A percentile compares a stretch with the other conserved stretches of the same genome.
These are phyloP conservation scores for Circinella umbellata DNA, from an alignment of 371 early-diverging fungal species.

Conservation along the genomic window DNA sequence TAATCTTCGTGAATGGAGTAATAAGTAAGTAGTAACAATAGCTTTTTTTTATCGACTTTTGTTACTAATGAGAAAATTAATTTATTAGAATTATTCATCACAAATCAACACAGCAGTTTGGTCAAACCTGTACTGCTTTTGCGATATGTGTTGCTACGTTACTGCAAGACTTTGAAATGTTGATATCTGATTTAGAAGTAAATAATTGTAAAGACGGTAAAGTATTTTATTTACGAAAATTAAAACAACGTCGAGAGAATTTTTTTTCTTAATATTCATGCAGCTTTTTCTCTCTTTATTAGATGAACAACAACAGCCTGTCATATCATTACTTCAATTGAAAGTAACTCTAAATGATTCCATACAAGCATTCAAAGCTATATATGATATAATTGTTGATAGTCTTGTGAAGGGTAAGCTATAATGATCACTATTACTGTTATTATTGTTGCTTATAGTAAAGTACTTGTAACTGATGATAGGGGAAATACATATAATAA, in stretches of 20 bases:
- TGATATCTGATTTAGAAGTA: constrained; percentile 27
- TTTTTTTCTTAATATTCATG: too few relatives aligned
- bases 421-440: not conserved
- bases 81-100: too few relatives aligned
- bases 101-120: constrained; percentile 13
- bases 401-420: not conserved
- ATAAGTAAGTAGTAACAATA: constrained; percentile 9
- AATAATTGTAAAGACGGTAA: constrained; percentile 14
- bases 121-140: constrained; percentile 49
- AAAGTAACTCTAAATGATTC: not conserved
- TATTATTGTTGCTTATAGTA: not conserved
- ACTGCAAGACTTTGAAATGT: constrained; percentile 31
- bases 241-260: too few relatives aligned
- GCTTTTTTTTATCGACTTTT: too few relatives aligned
- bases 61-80: too few relatives aligned
- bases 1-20: constrained; percentile 24
- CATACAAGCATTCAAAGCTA: not conserved
- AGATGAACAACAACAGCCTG: constrained; percentile 3
- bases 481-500: too few relatives aligned
- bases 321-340: constrained; percentile 12
- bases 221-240: not conserved
- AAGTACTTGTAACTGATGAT: too few relatives aligned
- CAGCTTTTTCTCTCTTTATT: not conserved
- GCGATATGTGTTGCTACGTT: constrained; percentile 26
- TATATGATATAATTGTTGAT: constrained; percentile 2